Conservation (phyloP, 345 rosid species). For the Carallia pectinifolia region DNA sequence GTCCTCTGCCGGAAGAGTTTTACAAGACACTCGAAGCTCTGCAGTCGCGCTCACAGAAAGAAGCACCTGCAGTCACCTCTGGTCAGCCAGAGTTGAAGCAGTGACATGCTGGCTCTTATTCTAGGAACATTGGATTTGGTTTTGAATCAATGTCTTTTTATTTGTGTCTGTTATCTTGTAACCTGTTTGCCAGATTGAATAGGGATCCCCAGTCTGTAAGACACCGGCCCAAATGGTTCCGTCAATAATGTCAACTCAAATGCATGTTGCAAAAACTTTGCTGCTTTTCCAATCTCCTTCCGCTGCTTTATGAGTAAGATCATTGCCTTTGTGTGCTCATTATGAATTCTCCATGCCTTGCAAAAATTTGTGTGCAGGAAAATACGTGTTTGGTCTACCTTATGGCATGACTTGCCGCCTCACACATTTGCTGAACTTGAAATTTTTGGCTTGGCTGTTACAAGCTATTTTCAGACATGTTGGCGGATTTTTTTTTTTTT, state of each 20-base stretch:
- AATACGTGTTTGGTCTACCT: neutral
- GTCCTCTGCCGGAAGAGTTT: slow-evolving; percentile 91
- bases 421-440: too few relatives aligned
- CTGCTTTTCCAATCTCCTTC: neutral
- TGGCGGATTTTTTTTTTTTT: too few relatives aligned
- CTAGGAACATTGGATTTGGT: slow-evolving; percentile 13
- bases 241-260: slow-evolving; percentile 36
- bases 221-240: slow-evolving; percentile 24
- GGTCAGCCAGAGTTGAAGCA: slow-evolving; percentile 47
- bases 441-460: too few relatives aligned
- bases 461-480: too few relatives aligned
- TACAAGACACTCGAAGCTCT: slow-evolving; percentile 70
- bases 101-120: slow-evolving; percentile 22
- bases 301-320: too few relatives aligned
- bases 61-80: slow-evolving; percentile 48
- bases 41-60: slow-evolving; percentile 27
- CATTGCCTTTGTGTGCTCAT: neutral
- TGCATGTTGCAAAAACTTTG: slow-evolving; percentile 15
- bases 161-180: slow-evolving; percentile 28
- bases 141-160: slow-evolving; percentile 21
- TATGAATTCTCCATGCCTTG: neutral
- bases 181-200: slow-evolving; percentile 34
- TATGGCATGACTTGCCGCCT: too few relatives aligned
- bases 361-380: neutral
- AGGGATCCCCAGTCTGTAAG: slow-evolving; percentile 24